Base-by-base conservation (phyloP, 2,329 filamentous ascomycete species). In the Scytalidium lignicola region DNA sequence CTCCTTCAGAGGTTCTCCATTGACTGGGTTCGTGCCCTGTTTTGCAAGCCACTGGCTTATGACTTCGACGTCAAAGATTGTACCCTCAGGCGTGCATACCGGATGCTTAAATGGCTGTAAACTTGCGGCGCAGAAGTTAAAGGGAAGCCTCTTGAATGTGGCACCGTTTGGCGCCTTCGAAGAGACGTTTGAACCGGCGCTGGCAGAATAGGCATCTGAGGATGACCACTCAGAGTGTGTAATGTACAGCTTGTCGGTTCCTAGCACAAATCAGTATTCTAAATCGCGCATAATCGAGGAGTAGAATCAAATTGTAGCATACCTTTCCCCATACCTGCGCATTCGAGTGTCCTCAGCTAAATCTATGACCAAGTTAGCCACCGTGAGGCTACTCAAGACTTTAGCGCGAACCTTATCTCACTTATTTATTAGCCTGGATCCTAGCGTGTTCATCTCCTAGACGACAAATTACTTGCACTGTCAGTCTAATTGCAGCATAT, bases 221-320 rank as follows among this genome's bases (percentile, higher is more conserved):
- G 90, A 96, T 7, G 90, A 85, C 93, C 93, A 99, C 76, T 99
- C 93, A 39, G 89, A 95, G 72, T 99, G 95, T 48, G 93, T 99
- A 64, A 99, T 99, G 78, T 83, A 75, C 49, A 81, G 70, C 60
- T 80, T 80, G 62, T 80, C 77, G 21, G 77, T 80, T 51, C 73
- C 73, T 70, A 41, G 48, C 5, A 28, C n/a, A 9, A 19, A 44
- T 18, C n/a, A 39, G 32, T n/a, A 20, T 44, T 29, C 46, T 8
- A 13, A 42, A 52, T 43, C 50, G 46, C 9, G 43, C 19, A 26
- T 19, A 40, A 15, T 19, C 32, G 22, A 18, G 37, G 15, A 29
- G 8, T 22, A 17, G 3, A 8, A 17, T 17, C 10, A 32, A 3
- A 15, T 39, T 41, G 49, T 49, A 47, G 51, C 58, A 47, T 43